phyloP scores from a whole-genome alignment of 805 yeast species.

The Kodamaea kaohsiungensis region DNA sequence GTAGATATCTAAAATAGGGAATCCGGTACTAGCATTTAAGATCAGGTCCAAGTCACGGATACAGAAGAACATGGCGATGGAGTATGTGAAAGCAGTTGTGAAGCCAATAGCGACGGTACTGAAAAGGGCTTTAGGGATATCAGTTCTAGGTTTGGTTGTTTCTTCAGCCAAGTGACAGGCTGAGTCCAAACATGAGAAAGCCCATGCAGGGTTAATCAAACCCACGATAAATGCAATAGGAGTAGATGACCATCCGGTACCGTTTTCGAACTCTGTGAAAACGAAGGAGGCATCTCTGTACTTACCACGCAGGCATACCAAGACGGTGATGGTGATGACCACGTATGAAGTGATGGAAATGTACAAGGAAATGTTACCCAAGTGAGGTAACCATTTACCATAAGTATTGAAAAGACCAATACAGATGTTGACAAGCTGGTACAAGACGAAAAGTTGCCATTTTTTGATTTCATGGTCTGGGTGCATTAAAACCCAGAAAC shows the following conservation, averaged over 20 bases:
- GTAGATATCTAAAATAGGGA: conserved; percentile 43
- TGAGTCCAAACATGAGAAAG: conserved; percentile 41
- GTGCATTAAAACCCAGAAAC: conserved; percentile 36
- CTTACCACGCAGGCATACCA: conserved; percentile 37
- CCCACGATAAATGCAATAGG: conserved; percentile 41
- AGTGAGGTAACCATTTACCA: conserved; percentile 35
- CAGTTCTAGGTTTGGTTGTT: conserved; percentile 36
- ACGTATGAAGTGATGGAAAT: conserved; percentile 34
- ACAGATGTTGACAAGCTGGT: conserved; percentile 35
- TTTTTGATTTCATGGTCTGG: conserved; percentile 33
- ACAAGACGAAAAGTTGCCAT: conserved; percentile 40
- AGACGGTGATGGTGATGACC: conserved; percentile 39
- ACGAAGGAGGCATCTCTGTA: conserved; percentile 31
- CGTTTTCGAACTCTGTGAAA: conserved; percentile 24
- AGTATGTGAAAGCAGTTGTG: conserved; percentile 39
- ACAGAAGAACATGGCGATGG: conserved; percentile 43
- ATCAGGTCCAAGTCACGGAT: conserved; percentile 32
- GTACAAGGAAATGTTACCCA: conserved; percentile 38
- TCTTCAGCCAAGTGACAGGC: conserved; percentile 47
- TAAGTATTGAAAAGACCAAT: conserved; percentile 37
- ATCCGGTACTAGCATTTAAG: conserved; percentile 30
- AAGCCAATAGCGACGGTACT: conserved; percentile 44
- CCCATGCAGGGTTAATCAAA: conserved; percentile 40
- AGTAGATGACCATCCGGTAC: conserved; percentile 31
- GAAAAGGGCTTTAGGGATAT: conserved; percentile 41